These are phyloP conservation scores for Penicillium riverlandense DNA, from an alignment of 495 filamentous ascomycete genomes.

Conservation along the genomic window DNA sequence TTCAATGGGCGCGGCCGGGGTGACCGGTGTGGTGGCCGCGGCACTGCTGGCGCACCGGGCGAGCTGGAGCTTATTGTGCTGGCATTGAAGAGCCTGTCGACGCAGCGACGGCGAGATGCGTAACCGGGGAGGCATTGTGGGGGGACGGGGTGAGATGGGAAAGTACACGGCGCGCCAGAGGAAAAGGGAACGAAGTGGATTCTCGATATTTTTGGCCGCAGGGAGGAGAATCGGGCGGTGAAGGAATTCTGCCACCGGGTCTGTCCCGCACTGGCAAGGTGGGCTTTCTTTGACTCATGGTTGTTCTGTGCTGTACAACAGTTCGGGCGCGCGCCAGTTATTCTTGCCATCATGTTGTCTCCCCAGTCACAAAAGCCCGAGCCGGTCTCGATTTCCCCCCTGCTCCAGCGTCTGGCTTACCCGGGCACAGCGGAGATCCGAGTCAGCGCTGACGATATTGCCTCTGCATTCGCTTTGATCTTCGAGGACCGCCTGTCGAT, in stretches of 20 bases:
- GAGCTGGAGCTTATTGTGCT: conserved; percentile 24
- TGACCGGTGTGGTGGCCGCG: conserved; percentile 34
- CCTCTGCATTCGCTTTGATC: conserved; percentile 76
- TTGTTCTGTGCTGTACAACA: too few relatives aligned
- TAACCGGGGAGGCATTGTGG: conserved; percentile 43
- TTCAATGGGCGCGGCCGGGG: conserved; percentile 42
- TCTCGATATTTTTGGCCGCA: too few relatives aligned
- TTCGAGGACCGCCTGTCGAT: conserved; percentile 79
- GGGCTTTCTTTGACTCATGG: too few relatives aligned
- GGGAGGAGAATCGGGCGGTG: too few relatives aligned
- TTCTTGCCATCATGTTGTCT: conserved; percentile 10
- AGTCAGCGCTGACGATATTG: conserved; percentile 74
- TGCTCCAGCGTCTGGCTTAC: conserved; percentile 72
- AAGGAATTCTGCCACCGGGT: too few relatives aligned
- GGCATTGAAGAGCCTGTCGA: conserved; percentile 26
- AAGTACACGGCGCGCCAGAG: too few relatives aligned
- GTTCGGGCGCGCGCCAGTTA: not conserved
- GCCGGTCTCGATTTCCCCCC: conserved; percentile 66
- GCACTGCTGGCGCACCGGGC: conserved; percentile 27
- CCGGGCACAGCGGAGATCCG: conserved; percentile 45
- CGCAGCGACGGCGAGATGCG: conserved; percentile 27
- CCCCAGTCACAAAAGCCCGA: conserved; percentile 21
- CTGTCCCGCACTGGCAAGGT: too few relatives aligned
- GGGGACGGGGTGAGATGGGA: too few relatives aligned
- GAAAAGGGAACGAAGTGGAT: too few relatives aligned